Percentiles rank a stretch among this genome's conserved stretches.
phyloP scores from a whole-genome alignment of 2,329 filamentous ascomycete species.

The Talaromyces sp. region DNA sequence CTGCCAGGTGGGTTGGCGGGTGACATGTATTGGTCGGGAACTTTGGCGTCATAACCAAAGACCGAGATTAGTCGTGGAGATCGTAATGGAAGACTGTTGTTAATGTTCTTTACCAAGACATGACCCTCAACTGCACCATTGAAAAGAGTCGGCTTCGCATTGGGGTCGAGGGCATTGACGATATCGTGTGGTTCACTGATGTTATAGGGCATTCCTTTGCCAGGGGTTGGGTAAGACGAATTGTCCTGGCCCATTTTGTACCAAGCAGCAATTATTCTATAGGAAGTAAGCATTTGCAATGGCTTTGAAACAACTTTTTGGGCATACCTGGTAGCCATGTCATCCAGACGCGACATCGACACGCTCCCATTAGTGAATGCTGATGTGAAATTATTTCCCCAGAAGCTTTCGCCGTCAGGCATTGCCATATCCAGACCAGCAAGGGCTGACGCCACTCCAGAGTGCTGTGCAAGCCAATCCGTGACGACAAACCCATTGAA shows the following conservation, averaged over 20 bases:
- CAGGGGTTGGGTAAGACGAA: conserved; percentile 19
- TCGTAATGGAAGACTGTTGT: conserved; percentile 45
- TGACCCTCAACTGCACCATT: conserved; percentile 4
- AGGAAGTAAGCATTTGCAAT: conserved; percentile 9
- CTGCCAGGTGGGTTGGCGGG: conserved; percentile 8
- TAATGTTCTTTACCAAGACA: conserved; percentile 51
- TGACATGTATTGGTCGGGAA: conserved; percentile 16
- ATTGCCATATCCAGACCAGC: conserved; percentile 37
- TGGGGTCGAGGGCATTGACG: conserved; percentile 50
- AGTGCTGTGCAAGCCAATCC: conserved; percentile 44
- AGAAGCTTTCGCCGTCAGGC: conserved; percentile 38
- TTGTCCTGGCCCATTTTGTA: conserved; percentile 39
- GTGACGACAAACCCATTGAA: conserved; percentile 47
- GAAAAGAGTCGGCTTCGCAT: not conserved
- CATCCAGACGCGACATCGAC: conserved; percentile 36
- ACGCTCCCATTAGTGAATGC: conserved; percentile 38
- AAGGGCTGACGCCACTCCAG: conserved; percentile 31
- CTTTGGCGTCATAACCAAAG: conserved; percentile 15
- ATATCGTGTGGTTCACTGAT: conserved; percentile 58
- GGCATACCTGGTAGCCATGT: conserved; percentile 32
- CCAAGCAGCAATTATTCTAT: conserved; percentile 44
- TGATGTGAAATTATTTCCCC: conserved; percentile 31
- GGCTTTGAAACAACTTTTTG: not conserved
- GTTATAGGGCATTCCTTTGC: conserved; percentile 8
- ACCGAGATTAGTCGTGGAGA: conserved; percentile 18